phyloP scores from a whole-genome alignment of 805 yeast genomes.

The Ogataea pignaliae region DNA sequence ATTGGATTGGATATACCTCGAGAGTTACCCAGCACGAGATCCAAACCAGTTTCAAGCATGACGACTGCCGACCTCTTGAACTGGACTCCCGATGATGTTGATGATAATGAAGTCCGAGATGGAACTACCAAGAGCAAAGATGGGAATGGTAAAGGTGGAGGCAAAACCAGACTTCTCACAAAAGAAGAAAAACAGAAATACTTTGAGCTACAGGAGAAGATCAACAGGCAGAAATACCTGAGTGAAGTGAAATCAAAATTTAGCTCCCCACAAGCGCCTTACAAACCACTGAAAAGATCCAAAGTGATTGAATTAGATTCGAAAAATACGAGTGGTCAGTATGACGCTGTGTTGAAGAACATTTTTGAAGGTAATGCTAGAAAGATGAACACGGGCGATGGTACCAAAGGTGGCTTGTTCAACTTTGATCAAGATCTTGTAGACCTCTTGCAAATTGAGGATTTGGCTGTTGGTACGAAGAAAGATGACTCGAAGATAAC shows the following conservation, averaged over 20 bases:
- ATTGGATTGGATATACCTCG: constrained; percentile 6
- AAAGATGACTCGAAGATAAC: too few species aligned
- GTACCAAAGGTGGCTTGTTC: too few species aligned
- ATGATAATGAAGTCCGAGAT: not conserved
- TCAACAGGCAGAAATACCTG: constrained; percentile 18
- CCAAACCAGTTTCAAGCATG: constrained; percentile 4
- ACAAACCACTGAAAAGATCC: constrained; percentile 2
- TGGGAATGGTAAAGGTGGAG: not conserved
- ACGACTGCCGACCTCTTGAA: constrained; percentile 10
- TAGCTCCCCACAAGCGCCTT: not conserved
- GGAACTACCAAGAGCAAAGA: constrained; percentile 20
- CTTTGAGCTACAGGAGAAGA: constrained; percentile 17
- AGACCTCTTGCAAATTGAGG: too few species aligned
- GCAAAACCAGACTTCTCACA: constrained; percentile 6
- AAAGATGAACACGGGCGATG: too few species aligned
- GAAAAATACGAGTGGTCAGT: not conserved
- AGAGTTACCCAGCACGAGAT: not conserved
- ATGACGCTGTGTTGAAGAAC: too few species aligned
- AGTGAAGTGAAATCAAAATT: constrained; percentile 9
- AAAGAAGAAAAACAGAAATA: constrained; percentile 21
- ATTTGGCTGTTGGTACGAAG: too few species aligned
- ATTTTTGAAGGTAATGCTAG: too few species aligned
- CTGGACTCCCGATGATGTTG: constrained; percentile 8
- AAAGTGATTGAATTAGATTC: constrained; percentile 15
- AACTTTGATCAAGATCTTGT: too few species aligned